Base-by-base conservation (phyloP, 2,329 filamentous ascomycete genomes). In the Davidsoniella neocaledoniae region DNA sequence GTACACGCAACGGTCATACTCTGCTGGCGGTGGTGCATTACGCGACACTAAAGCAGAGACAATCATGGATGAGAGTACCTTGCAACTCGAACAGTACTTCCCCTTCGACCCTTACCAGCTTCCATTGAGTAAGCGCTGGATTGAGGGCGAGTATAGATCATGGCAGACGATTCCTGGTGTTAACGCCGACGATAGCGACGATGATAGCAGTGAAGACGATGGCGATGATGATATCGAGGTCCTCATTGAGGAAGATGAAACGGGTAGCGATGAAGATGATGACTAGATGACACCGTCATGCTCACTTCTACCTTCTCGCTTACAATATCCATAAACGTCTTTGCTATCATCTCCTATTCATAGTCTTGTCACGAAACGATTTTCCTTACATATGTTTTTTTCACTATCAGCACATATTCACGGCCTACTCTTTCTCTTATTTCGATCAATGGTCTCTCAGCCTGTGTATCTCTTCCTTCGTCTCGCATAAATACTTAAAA, bases 101-200 rank as follows among this genome's bases (percentile, higher is more conserved):
- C 91, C 91, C 0, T 98, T 98, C 59, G 91, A 98, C 61, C 93
- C 93, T 2, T 98, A 96, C 63, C 83, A 90, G 59, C 69, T 98
- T 46, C 88, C 88, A 0, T 71, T 79, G 56, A 95, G 88, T 63
- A 86, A 84, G 64, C 74, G 79, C 53, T 96, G 91, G 93, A 67
- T 98, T 10, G 82, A 87, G 54, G 73, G 76, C 17, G 83, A 93
- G 60, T 95, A 94, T 60, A 73, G 90, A 26, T 72, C 80, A 46
- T 95, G 86, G 84, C 76, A 77, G 55, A 74, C 79, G 4, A 76
- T 93, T 36, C 78, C 79, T 0, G 85, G 83, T 0, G 65, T 87
- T 9, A 73, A 81, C 52, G 72, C 71, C 21, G 72, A 74, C 5
- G 71, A 73, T 23, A 72, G 73, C 40, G 72, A 72, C 41, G 71